Base-by-base conservation (phyloP, 257 asterid genomes). In the Knoxia roxburghii region DNA sequence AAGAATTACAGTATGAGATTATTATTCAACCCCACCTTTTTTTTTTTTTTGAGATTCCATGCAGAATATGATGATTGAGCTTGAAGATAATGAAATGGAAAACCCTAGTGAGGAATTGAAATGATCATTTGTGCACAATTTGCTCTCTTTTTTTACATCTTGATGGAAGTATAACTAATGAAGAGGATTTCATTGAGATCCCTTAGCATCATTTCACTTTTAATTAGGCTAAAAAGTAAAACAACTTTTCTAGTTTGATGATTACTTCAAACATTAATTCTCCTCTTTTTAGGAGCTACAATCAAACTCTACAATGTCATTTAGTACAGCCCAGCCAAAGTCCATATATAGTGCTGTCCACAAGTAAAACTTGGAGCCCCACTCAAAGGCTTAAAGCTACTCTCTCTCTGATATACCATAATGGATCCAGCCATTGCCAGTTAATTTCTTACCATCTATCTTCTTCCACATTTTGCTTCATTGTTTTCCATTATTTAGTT, bases 401-500 rank as follows among this genome's bases (percentile, higher is more conserved):
- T 68, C 73, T 72, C n/a, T n/a, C n/a, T n/a, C n/a, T n/a, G n/a
- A 53, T 64, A 53, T 71, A 6, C 65, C 43, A 87, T 89, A 73
- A 87, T 87, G 91, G 80, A 70, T 84, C 90, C 95, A 84, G 92
- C 95, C 78, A 84, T 84, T 82, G 84, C 96, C 96, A 90, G 87
- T 83, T n/a, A n/a, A n/a, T n/a, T 81, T 78, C 87, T 71, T 77
- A 67, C 43, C 64, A 65, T 74, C 73, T 56, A 65, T 74, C 73
- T 61, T 37, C 72, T 48, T 53, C 61, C 61, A 32, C 21, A 63
- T 58, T 62, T 26, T 63, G 26, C 69, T 20, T n/a, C 55, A 43
- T 68, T 65, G 39, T 68, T 46, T 68, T 51, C 65, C 72, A 70
- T 74, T n/a, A n/a, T n/a, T n/a, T n/a, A n/a, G n/a, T n/a, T 68